Evolutionary conservation across 2,329 filamentous ascomycete genomes (phyloP), one percentile per base, ranked within the genome.

Genomic region (Scedosporium boydii): DNA sequence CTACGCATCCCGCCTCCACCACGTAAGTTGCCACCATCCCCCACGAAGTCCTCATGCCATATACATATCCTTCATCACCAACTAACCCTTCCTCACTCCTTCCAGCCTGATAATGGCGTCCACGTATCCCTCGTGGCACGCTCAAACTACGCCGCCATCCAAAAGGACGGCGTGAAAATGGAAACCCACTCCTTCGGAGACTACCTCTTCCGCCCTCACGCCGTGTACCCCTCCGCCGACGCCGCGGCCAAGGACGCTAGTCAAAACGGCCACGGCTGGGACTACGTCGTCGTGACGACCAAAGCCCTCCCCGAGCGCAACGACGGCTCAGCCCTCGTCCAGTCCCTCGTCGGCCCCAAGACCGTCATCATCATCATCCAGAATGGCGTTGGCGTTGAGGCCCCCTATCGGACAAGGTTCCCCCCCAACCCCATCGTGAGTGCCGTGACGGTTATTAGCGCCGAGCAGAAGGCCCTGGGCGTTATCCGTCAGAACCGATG

Each of bases 351-450:
- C 16, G 73, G 76, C 0, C 71, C 78, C 2, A 70, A 71, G 42
- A 83, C 85, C 1, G 80, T 80, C 56, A 83, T 90, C 65, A 84
- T 89, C 14, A 77, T 89, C 60, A 87, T 89, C 65, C 87, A 89
- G 72, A 89, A 89, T 70, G 87, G 87, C 23, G 78, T 89, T 18
- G 87, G 86, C n/a, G 85, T 89, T 18, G 87, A 90, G 70, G 81
- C 80, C 12, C 86, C 87, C 4, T 90, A 89, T 73, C 75, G 79
- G 34, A 75, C 76, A 60, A 80, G 87, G 4, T 90, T 90, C 67
- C 84, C 87, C 0, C 56, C 69, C 2, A 82, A 80, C 1, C 79
- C 82, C 1, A 83, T 91, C 57, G 74, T 90, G 63, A 88, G 83
- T 67, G 87, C 84, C 26, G 87, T 90, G 34, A 90, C 88, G 1